Conservation (phyloP, 352 stramenopile genomes). For the Phytophthora tubulina region DNA sequence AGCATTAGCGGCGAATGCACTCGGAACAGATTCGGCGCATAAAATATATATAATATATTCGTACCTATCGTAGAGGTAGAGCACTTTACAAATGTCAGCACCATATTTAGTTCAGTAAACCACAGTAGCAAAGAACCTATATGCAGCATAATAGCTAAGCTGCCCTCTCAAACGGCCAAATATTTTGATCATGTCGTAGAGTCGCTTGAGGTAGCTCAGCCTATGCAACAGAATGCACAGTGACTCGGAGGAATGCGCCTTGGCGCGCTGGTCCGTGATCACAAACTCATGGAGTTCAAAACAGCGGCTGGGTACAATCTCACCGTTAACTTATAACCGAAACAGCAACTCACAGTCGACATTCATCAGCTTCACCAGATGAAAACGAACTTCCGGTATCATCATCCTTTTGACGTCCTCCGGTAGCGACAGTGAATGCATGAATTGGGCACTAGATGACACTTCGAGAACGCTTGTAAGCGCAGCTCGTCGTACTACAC, state of each 20-base stretch:
- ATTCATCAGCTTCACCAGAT: too few relatives aligned
- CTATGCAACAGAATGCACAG: constrained; percentile 21
- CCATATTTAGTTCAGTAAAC: neutral
- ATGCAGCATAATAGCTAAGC: constrained; percentile 13
- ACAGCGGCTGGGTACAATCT: neutral
- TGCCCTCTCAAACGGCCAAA: constrained; percentile 15
- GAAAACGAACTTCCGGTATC: too few relatives aligned
- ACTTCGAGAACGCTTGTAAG: too few relatives aligned
- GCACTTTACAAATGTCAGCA: neutral
- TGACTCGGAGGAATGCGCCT: constrained; percentile 8
- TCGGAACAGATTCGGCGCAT: neutral
- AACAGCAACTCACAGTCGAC: constrained; percentile 3
- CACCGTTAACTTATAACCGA: constrained; percentile 7
- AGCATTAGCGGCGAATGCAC: constrained; percentile 1
- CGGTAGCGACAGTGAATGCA: too few relatives aligned
- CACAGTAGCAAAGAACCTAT: constrained; percentile 10
- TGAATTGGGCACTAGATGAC: too few relatives aligned
- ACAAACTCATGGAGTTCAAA: constrained; percentile 8
- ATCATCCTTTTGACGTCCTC: too few relatives aligned
- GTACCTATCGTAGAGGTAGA: neutral
- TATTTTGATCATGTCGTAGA: constrained; percentile 17
- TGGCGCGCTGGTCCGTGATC: constrained; percentile 8
- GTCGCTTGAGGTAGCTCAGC: constrained; percentile 20
- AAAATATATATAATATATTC: constrained; percentile 8
- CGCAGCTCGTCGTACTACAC: too few relatives aligned